Conservation (phyloP, 495 filamentous ascomycete genomes). For the Cercophora samala region DNA sequence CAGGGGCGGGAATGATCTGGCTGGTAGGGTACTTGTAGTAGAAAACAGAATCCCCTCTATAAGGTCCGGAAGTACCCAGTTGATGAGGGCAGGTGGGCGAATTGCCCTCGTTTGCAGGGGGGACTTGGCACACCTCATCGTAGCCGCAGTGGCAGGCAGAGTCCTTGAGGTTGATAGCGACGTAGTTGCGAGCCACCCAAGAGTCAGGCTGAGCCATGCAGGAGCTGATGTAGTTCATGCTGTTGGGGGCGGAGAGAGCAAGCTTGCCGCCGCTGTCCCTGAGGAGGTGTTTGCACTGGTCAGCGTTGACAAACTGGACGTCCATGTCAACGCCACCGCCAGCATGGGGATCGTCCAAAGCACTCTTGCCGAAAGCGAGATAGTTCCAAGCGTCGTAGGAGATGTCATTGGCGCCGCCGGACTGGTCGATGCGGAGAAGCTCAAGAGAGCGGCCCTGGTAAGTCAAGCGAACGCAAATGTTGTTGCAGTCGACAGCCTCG, state of each 20-base stretch:
- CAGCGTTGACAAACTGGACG: constrained; percentile 33
- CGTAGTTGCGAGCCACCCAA: constrained; percentile 37
- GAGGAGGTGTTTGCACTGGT: constrained; percentile 34
- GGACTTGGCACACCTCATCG: constrained; percentile 39
- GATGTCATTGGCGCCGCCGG: constrained; percentile 42
- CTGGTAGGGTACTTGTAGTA: constrained; percentile 41
- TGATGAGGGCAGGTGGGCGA: constrained; percentile 37
- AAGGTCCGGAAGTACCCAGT: constrained; percentile 25
- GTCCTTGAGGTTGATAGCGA: constrained; percentile 40
- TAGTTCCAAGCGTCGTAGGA: constrained; percentile 46
- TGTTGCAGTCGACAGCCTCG: constrained; percentile 39
- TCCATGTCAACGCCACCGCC: constrained; percentile 39
- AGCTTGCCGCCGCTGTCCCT: constrained; percentile 27
- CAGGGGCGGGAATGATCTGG: not conserved
- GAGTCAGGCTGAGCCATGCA: constrained; percentile 36
- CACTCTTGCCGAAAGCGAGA: constrained; percentile 38
- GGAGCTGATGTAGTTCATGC: constrained; percentile 41
- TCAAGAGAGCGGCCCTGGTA: constrained; percentile 38
- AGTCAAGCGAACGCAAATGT: constrained; percentile 40
- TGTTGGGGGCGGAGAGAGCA: constrained; percentile 42
- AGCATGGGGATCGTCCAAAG: constrained; percentile 29
- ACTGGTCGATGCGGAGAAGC: constrained; percentile 43
- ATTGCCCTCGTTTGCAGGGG: constrained; percentile 37
- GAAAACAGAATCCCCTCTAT: constrained; percentile 27
- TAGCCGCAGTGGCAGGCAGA: constrained; percentile 36